These are phyloP conservation scores for Colletotrichum liaoningense DNA, from an alignment of 2,329 filamentous ascomycete species.

Conservation along the genomic window DNA sequence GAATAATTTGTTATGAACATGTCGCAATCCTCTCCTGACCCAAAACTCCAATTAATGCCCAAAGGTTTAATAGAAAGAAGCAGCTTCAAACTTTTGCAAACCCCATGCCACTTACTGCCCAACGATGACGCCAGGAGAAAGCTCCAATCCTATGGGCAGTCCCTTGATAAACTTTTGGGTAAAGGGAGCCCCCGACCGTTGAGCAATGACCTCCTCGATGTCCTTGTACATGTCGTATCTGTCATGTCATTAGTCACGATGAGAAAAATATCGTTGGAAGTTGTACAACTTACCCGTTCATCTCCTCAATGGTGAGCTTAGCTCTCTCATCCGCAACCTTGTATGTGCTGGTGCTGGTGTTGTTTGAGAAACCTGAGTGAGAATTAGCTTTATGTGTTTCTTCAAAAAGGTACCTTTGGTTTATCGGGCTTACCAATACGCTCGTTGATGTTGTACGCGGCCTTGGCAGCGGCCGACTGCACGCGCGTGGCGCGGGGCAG, in stretches of 20 bases:
- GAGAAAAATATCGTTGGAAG: neutral
- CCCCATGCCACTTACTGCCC: conserved; percentile 24
- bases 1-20: neutral
- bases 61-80: neutral
- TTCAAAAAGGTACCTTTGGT: neutral
- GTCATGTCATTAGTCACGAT: neutral
- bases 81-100: neutral
- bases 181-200: conserved; percentile 46
- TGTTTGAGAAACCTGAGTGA: conserved; percentile 67
- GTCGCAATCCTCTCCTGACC: neutral
- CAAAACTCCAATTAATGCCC: conserved; percentile 4
- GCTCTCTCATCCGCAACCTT: conserved; percentile 71
- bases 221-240: conserved; percentile 71
- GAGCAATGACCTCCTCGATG: conserved; percentile 60
- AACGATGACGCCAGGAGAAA: conserved; percentile 60
- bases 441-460: conserved; percentile 72
- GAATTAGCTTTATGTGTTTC: neutral
- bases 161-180: conserved; percentile 53
- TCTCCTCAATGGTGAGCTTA: conserved; percentile 76
- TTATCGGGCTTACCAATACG: conserved; percentile 60
- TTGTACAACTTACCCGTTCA: conserved; percentile 67
- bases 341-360: conserved; percentile 67
- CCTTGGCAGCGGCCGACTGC: conserved; percentile 67
- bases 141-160: conserved; percentile 58
- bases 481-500: conserved; percentile 66